phyloP scores from a whole-genome alignment of 345 rosid species.

The Carallia pectinifolia region DNA sequence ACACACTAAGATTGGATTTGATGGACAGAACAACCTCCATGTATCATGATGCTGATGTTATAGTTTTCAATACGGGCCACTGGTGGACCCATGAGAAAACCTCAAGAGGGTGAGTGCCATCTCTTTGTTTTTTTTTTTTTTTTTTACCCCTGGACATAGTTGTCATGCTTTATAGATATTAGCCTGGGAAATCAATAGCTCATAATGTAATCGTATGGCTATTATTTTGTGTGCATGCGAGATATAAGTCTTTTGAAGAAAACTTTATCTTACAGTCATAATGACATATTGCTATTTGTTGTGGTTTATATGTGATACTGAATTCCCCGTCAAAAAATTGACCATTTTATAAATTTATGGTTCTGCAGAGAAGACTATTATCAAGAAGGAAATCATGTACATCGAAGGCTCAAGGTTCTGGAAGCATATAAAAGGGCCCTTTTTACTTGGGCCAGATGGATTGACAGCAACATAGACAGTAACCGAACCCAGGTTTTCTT shows the following conservation, averaged over 20 bases:
- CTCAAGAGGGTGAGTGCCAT: conserved; percentile 60
- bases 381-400: conserved; percentile 76
- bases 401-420: conserved; percentile 71
- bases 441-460: conserved; percentile 84
- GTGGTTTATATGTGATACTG: background rate
- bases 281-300: background rate
- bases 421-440: conserved; percentile 82
- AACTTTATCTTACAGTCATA: too few relatives aligned
- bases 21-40: conserved; percentile 67
- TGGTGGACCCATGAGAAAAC: conserved; percentile 99
- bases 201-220: too few relatives aligned
- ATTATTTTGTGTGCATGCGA: too few relatives aligned
- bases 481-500: conserved; percentile 58
- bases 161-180: background rate
- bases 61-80: conserved; percentile 88
- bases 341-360: conserved; percentile 8
- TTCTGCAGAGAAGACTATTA: conserved; percentile 67
- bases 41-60: conserved; percentile 75
- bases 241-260: too few relatives aligned
- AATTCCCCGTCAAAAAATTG: background rate
- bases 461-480: conserved; percentile 57
- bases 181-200: background rate
- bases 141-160: background rate
- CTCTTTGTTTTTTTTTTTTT: background rate
- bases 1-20: conserved; percentile 79